Conservation (phyloP, 805 yeast species). For the Blastobotrys robertii region DNA sequence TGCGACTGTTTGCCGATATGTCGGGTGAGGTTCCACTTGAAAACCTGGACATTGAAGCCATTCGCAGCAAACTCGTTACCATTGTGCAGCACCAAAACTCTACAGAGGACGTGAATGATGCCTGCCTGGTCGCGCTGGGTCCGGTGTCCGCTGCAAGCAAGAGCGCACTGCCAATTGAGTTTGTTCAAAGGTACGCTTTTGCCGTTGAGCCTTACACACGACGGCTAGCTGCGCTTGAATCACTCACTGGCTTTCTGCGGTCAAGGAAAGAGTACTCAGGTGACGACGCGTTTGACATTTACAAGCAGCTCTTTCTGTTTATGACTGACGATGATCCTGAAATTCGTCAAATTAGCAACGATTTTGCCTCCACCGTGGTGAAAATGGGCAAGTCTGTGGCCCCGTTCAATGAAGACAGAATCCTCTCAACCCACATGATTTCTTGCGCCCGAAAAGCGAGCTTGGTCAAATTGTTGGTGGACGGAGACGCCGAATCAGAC, state of each 20-base stretch:
- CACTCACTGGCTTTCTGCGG: conserved; percentile 31
- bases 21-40: too few species aligned
- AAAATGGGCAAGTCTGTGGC: conserved; percentile 25
- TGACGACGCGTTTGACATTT: conserved; percentile 1
- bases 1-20: too few species aligned
- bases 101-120: too few species aligned
- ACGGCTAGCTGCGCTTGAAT: conserved; percentile 37
- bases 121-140: conserved; percentile 35
- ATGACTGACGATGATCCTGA: conserved; percentile 57
- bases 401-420: conserved; percentile 23
- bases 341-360: conserved; percentile 41
- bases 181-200: conserved; percentile 15
- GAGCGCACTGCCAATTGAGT: conserved; percentile 21
- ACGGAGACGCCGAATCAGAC: too few species aligned
- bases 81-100: too few species aligned
- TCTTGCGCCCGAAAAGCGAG: neutral
- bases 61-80: too few species aligned
- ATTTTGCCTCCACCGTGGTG: conserved; percentile 29
- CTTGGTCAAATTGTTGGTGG: too few species aligned
- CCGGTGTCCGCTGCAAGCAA: conserved; percentile 16
- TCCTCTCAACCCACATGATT: conserved; percentile 3
- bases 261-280: neutral
- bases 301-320: conserved; percentile 13
- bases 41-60: too few species aligned
- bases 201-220: conserved; percentile 33